Evolutionary conservation across 2,329 filamentous ascomycete genomes (phyloP).

Genomic region (Xylaria arbuscula): DNA sequence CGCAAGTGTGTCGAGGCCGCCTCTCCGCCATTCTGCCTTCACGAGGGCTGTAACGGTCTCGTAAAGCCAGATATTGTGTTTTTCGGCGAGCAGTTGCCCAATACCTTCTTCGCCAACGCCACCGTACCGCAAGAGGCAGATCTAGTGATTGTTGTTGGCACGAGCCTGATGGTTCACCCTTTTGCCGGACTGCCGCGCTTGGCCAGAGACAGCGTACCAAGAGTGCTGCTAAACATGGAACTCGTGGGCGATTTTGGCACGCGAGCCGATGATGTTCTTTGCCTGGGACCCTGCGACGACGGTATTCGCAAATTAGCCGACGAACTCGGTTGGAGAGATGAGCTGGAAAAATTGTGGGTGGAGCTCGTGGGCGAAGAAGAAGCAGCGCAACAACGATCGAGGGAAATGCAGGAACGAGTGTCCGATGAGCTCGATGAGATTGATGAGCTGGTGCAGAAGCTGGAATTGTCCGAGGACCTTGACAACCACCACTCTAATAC

Average conservation of each 20-base stretch:
- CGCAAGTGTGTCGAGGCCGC: constrained; percentile 72
- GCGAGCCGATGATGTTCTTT: constrained; percentile 83
- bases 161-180: constrained; percentile 86
- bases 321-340: constrained; percentile 84
- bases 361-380: constrained; percentile 71
- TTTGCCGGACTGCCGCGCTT: constrained; percentile 83
- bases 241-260: constrained; percentile 81
- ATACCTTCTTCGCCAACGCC: constrained; percentile 68
- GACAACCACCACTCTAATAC: constrained; percentile 31
- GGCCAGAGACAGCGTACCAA: constrained; percentile 71
- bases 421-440: constrained; percentile 52
- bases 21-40: constrained; percentile 75
- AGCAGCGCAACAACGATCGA: constrained; percentile 60
- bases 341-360: constrained; percentile 82
- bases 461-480: constrained; percentile 41
- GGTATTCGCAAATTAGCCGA: constrained; percentile 83
- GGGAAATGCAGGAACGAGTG: constrained; percentile 48
- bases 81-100: constrained; percentile 76
- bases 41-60: constrained; percentile 74
- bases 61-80: constrained; percentile 97
- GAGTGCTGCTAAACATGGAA: constrained; percentile 89
- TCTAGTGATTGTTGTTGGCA: constrained; percentile 86
- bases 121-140: constrained; percentile 72
- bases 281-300: constrained; percentile 84
- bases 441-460: constrained; percentile 33